phyloP scores from a whole-genome alignment of 176 grass and related monocot genomes.

The Avena insularis region DNA sequence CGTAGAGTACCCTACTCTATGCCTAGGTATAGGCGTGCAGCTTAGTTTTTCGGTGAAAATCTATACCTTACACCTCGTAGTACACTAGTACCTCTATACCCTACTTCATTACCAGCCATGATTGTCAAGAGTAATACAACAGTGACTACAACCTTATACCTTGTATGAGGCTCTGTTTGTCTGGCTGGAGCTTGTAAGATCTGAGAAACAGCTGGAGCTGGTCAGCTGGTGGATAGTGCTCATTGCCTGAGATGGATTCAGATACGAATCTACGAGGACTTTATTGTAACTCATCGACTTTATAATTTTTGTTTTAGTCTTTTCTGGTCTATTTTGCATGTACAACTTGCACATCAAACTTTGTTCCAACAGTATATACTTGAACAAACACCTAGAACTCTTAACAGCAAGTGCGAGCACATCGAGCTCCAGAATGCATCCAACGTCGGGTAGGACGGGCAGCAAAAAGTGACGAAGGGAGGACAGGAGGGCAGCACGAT shows the following conservation, averaged over 20 bases:
- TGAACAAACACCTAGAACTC: background rate
- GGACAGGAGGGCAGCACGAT: background rate
- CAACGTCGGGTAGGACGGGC: background rate
- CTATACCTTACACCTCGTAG: too few relatives aligned
- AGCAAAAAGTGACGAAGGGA: background rate
- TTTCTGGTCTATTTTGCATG: background rate
- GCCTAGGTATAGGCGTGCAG: background rate
- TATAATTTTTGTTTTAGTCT: background rate
- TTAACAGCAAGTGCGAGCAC: background rate
- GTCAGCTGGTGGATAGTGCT: background rate
- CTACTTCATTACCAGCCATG: background rate
- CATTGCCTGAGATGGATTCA: background rate
- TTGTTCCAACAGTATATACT: background rate
- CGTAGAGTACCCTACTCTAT: background rate
- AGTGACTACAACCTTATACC: background rate
- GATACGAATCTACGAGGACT: background rate
- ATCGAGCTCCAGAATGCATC: background rate
- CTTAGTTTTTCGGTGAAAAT: background rate
- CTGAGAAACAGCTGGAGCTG: conserved; percentile 1
- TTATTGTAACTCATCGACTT: background rate
- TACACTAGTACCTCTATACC: too few relatives aligned
- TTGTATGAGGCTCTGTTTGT: background rate
- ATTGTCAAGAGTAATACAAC: conserved; percentile 21
- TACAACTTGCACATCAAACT: background rate
- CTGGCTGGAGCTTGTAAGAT: background rate